These are phyloP conservation scores for Heliamphora exappendiculata DNA, from an alignment of 148 eudicot genomes.

Conservation along the genomic window DNA sequence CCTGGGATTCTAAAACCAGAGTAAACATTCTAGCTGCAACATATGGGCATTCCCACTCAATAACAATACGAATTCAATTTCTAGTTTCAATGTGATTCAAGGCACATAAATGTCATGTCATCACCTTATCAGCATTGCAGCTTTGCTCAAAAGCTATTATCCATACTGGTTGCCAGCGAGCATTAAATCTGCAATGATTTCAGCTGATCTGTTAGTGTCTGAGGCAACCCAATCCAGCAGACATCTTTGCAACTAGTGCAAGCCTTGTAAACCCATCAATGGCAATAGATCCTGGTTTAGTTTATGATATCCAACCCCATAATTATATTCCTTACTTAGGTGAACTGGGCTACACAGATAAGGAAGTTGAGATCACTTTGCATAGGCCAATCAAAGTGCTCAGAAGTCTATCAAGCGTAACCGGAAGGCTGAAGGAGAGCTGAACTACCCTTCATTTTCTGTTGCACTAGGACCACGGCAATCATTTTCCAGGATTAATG, in stretches of 20 bases:
- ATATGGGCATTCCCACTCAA: too few relatives aligned
- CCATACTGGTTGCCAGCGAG: constrained; percentile 30
- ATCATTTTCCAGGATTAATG: constrained; percentile 23
- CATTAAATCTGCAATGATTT: constrained; percentile 22
- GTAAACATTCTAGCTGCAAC: too few relatives aligned
- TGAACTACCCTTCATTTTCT: constrained; percentile 28
- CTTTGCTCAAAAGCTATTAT: constrained; percentile 23
- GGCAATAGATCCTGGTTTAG: constrained; percentile 25
- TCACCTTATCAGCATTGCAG: too few relatives aligned
- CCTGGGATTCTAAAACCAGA: too few relatives aligned
- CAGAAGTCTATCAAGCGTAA: too few relatives aligned
- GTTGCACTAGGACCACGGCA: not conserved
- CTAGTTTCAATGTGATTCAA: too few relatives aligned
- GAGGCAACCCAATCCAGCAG: constrained; percentile 12
- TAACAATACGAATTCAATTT: too few relatives aligned
- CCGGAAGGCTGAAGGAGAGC: constrained; percentile 20
- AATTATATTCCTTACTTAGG: constrained; percentile 20
- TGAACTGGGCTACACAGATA: constrained; percentile 17
- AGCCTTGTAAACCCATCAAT: constrained; percentile 26
- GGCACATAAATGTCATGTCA: too few relatives aligned
- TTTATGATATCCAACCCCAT: constrained; percentile 17
- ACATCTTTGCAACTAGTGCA: constrained; percentile 18
- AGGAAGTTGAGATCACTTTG: too few relatives aligned
- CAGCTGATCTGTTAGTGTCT: constrained; percentile 9
- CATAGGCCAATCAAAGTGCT: too few relatives aligned